These are phyloP conservation scores for Suillus sp. DNA, from an alignment of 768 basidiomycete species.

Conservation along the genomic window DNA sequence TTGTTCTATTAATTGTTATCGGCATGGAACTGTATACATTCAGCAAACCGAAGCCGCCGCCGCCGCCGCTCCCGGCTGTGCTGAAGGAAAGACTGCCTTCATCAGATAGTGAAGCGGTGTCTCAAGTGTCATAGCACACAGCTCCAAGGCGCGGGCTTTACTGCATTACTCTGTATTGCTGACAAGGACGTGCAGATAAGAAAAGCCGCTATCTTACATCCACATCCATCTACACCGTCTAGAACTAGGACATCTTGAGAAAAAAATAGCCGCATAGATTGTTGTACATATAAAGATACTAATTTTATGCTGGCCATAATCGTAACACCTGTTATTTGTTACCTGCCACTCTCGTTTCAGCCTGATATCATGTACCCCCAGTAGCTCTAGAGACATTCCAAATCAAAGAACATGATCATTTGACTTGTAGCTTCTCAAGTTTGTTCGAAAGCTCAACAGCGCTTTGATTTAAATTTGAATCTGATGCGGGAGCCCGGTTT, in stretches of 20 bases:
- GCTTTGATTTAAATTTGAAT: slow-evolving; percentile 14
- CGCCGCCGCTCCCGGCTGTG: slow-evolving; percentile 19
- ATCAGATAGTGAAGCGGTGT: slow-evolving; percentile 12
- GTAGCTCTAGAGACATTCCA: slow-evolving; percentile 8
- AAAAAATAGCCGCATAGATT: slow-evolving; percentile 10
- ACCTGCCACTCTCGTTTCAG: slow-evolving; percentile 2
- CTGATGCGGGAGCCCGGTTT: slow-evolving; percentile 23
- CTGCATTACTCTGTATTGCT: background rate
- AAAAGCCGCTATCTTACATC: background rate
- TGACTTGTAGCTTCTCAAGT: slow-evolving; percentile 60
- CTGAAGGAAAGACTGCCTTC: slow-evolving; percentile 7
- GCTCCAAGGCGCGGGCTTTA: slow-evolving; percentile 1
- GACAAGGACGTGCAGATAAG: background rate
- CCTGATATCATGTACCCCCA: slow-evolving; percentile 1
- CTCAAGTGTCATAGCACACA: slow-evolving; percentile 20
- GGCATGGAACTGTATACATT: slow-evolving; percentile 62
- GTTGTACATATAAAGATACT: slow-evolving; percentile 14
- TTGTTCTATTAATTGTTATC: slow-evolving; percentile 69
- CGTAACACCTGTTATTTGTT: slow-evolving; percentile 11
- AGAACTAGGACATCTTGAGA: slow-evolving; percentile 14
- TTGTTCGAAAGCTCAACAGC: slow-evolving; percentile 45
- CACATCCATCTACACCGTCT: slow-evolving; percentile 20
- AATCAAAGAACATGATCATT: slow-evolving; percentile 32
- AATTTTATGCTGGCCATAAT: slow-evolving; percentile 11
- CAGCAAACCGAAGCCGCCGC: slow-evolving; percentile 39